Conservation (phyloP, 176 grass and related monocot genomes). For the Avena atlantica region DNA sequence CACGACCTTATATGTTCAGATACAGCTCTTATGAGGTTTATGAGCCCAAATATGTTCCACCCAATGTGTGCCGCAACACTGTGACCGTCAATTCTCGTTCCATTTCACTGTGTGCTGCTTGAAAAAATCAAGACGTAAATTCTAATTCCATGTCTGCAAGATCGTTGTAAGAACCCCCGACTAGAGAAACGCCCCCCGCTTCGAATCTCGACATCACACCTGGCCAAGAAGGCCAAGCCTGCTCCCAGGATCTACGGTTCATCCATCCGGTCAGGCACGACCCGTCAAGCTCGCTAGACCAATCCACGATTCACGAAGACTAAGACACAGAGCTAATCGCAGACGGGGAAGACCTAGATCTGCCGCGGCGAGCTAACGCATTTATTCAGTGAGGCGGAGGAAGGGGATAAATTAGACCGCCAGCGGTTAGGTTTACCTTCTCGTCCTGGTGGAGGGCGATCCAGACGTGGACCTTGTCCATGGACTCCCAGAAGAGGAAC, state of each 20-base stretch:
- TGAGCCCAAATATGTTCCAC: not conserved
- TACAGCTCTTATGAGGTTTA: no score
- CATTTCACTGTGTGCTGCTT: not conserved
- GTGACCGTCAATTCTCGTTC: not conserved
- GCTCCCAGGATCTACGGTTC: not conserved
- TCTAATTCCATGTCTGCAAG: not conserved
- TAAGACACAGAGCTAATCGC: conserved; percentile 2
- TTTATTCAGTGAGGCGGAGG: no score
- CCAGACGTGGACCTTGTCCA: conserved; percentile 92
- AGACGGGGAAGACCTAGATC: conserved; percentile 12
- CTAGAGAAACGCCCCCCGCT: not conserved
- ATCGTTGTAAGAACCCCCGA: not conserved
- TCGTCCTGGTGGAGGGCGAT: conserved; percentile 97
- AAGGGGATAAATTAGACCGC: not conserved
- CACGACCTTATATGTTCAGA: not conserved
- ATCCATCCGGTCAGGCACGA: conserved; percentile 3
- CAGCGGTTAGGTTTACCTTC: conserved; percentile 58
- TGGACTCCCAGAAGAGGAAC: conserved; percentile 97
- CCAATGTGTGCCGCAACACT: not conserved
- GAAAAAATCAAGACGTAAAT: not conserved
- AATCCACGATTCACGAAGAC: not conserved
- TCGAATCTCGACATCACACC: not conserved
- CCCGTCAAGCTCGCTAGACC: conserved; percentile 3
- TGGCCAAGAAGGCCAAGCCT: not conserved
- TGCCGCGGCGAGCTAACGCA: conserved; percentile 6